These are phyloP conservation scores for Trichoderma oligosporum DNA, from an alignment of 2,329 filamentous ascomycete species.

Conservation along the genomic window DNA sequence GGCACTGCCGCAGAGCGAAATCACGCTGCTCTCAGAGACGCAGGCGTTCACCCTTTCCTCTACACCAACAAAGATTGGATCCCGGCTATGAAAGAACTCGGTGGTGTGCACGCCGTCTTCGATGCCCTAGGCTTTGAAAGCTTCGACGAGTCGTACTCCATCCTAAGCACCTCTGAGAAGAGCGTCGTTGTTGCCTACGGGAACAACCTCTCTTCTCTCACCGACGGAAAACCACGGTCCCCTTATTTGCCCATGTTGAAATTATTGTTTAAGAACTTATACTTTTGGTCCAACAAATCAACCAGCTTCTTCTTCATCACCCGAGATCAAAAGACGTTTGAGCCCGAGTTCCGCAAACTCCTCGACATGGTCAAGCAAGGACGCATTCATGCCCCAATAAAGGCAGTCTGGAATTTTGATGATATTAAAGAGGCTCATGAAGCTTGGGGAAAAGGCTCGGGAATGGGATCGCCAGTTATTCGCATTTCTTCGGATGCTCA, in stretches of 20 bases:
- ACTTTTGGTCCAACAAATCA: constrained; percentile 29
- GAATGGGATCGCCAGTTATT: constrained; percentile 37
- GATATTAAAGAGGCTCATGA: constrained; percentile 38
- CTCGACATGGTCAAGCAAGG: constrained; percentile 33
- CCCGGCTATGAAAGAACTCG: constrained; percentile 39
- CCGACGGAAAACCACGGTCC: constrained; percentile 32
- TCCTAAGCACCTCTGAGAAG: constrained; percentile 34
- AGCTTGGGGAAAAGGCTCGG: constrained; percentile 34
- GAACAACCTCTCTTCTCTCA: constrained; percentile 34
- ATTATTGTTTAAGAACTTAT: constrained; percentile 32
- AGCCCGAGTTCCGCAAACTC: constrained; percentile 30
- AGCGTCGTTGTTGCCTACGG: constrained; percentile 42
- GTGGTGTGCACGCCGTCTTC: constrained; percentile 46
- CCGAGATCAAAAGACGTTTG: constrained; percentile 33
- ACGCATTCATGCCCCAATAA: constrained; percentile 36
- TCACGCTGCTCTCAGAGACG: constrained; percentile 37
- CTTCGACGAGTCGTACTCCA: constrained; percentile 47
- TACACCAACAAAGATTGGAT: constrained; percentile 51
- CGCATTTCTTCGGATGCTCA: constrained; percentile 22
- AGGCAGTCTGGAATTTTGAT: constrained; percentile 40
- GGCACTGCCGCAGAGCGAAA: constrained; percentile 47
- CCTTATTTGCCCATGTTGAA: constrained; percentile 33
- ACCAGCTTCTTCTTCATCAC: constrained; percentile 38
- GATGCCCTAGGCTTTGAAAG: constrained; percentile 50
- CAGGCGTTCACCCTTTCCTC: constrained; percentile 42